A percentile compares a stretch with the other conserved stretches of the same genome.
phyloP scores from a whole-genome alignment of 257 asterid species.

The Echites panduratus region DNA sequence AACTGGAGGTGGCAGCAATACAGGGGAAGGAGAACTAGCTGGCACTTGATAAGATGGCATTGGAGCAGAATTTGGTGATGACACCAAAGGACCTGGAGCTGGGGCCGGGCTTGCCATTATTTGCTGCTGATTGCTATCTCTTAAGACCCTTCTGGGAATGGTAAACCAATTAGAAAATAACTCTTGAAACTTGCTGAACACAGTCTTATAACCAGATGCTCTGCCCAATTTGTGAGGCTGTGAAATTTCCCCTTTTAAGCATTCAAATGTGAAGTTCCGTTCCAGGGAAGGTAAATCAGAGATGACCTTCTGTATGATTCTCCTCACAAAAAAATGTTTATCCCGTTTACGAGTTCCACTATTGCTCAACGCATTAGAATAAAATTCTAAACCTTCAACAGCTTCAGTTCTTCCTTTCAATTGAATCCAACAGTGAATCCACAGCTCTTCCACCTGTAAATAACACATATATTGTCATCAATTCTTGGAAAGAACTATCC shows the following conservation, averaged over 20 bases:
- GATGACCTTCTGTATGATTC: conserved; percentile 28
- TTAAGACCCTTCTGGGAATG: conserved; percentile 62
- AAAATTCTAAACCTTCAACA: conserved; percentile 22
- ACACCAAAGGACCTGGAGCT: conserved; percentile 26
- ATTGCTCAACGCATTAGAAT: conserved; percentile 13
- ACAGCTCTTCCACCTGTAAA: conserved; percentile 43
- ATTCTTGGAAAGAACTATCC: conserved; percentile 1
- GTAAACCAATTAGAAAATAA: conserved; percentile 28
- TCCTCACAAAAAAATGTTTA: conserved; percentile 25
- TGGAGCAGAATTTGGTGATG: conserved; percentile 21
- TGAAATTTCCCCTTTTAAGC: conserved; percentile 32
- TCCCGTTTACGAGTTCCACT: conserved; percentile 18
- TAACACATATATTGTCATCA: conserved; percentile 4
- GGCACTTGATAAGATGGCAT: conserved; percentile 17
- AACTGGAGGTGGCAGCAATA: conserved; percentile 22
- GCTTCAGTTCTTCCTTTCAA: conserved; percentile 28
- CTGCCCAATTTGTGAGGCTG: conserved; percentile 10
- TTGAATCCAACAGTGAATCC: conserved; percentile 40
- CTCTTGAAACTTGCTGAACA: conserved; percentile 25
- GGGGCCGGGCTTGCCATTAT: conserved; percentile 2
- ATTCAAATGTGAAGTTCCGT: conserved; percentile 30
- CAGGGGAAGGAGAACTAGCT: conserved; percentile 29
- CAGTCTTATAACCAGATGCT: conserved; percentile 5
- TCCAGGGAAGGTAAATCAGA: conserved; percentile 32
- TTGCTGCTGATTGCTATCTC: conserved; percentile 19